phyloP scores from a whole-genome alignment of 306 rosid genomes.

The Cucurbita moschata region DNA sequence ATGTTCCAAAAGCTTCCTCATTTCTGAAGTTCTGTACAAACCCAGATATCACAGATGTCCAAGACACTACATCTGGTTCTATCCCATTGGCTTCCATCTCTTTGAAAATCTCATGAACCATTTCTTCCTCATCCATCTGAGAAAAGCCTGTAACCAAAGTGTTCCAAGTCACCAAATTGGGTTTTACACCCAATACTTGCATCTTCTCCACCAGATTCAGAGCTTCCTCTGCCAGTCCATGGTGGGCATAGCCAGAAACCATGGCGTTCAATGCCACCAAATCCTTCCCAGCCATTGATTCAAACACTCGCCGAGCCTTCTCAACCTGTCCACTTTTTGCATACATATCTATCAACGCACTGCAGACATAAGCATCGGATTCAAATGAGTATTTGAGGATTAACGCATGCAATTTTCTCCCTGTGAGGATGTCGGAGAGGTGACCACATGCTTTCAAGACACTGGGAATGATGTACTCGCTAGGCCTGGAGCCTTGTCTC shows the following conservation, averaged over 20 bases:
- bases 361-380: constrained; percentile 41
- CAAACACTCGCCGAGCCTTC: constrained; percentile 42
- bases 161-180: constrained; percentile 77
- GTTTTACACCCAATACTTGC: constrained; percentile 25
- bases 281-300: constrained; percentile 47
- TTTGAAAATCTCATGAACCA: constrained; percentile 35
- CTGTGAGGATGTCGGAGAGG: constrained; percentile 24
- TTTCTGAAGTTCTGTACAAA: constrained; percentile 56
- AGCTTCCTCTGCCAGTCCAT: constrained; percentile 43
- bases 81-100: constrained; percentile 36
- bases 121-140: constrained; percentile 40
- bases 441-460: constrained; percentile 78
- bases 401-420: constrained; percentile 43
- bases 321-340: constrained; percentile 38
- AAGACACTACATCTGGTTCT: constrained; percentile 68
- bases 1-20: constrained; percentile 44
- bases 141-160: constrained; percentile 62
- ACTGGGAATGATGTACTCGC: constrained; percentile 52
- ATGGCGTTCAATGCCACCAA: constrained; percentile 68
- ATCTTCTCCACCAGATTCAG: constrained; percentile 39
- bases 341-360: constrained; percentile 64
- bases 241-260: constrained; percentile 58
- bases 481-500: constrained; percentile 18
- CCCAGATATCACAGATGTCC: constrained; percentile 82
- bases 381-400: constrained; percentile 43